Conservation (phyloP, 2,329 filamentous ascomycete species). For the Teratosphaeria viscida region DNA sequence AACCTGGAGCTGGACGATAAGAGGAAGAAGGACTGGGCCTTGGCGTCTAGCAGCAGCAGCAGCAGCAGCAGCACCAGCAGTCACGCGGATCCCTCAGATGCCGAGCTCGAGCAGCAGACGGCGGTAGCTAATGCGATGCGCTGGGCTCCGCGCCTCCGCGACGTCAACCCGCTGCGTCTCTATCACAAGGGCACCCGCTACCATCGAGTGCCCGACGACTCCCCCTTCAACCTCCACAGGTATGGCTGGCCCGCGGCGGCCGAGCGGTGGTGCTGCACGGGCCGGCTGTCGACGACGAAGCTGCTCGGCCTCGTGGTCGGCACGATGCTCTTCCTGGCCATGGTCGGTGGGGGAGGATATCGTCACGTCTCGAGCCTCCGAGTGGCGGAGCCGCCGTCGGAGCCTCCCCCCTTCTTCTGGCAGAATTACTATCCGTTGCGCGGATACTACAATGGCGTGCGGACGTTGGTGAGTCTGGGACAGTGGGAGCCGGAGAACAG, state of each 20-base stretch:
- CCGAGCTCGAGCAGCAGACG: not conserved
- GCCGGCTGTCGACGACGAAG: slow-evolving; percentile 31
- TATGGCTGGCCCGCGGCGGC: slow-evolving; percentile 30
- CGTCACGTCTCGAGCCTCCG: slow-evolving; percentile 16
- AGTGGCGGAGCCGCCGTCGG: slow-evolving; percentile 6
- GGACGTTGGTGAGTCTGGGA: slow-evolving; percentile 33
- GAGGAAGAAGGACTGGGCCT: not conserved
- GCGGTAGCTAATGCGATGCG: not conserved
- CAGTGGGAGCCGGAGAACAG: slow-evolving; percentile 37
- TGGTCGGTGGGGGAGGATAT: slow-evolving; percentile 34
- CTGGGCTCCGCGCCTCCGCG: slow-evolving; percentile 22
- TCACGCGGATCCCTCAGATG: not conserved
- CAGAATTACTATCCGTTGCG: slow-evolving; percentile 34
- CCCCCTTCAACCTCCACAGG: slow-evolving; percentile 18
- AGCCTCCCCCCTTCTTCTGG: slow-evolving; percentile 32
- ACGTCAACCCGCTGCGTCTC: slow-evolving; percentile 36
- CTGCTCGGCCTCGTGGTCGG: slow-evolving; percentile 32
- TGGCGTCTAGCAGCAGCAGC: not conserved
- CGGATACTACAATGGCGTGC: slow-evolving; percentile 40
- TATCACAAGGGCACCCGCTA: slow-evolving; percentile 34
- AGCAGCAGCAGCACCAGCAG: not conserved
- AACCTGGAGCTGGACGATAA: not conserved
- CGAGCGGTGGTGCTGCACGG: slow-evolving; percentile 12
- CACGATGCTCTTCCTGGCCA: slow-evolving; percentile 28
- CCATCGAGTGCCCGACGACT: slow-evolving; percentile 30